Percentiles rank a stretch among this genome's conserved stretches.
These are phyloP conservation scores for Cytospora paraplurivora DNA, from an alignment of 2,329 filamentous ascomycete genomes.

Conservation along the genomic window DNA sequence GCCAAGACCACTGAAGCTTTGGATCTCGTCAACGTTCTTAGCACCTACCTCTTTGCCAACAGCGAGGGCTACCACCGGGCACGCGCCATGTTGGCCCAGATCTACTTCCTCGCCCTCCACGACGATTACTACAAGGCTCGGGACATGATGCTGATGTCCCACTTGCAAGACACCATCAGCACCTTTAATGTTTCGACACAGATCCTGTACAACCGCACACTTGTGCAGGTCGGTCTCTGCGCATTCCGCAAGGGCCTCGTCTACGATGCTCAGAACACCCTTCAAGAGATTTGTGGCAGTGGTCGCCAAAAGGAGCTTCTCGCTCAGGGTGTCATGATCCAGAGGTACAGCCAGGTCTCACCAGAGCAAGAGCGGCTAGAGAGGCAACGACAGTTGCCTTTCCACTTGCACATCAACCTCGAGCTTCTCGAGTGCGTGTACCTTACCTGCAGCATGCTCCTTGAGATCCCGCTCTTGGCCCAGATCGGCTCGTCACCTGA, in stretches of 20 bases:
- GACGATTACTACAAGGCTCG: conserved; percentile 97
- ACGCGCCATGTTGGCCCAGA: conserved; percentile 96
- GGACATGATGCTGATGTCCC: conserved; percentile 99
- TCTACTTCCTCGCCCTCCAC: conserved; percentile 97
- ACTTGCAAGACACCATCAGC: conserved; percentile 94
- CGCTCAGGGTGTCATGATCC: conserved; percentile 97
- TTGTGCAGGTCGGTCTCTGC: conserved; percentile 97
- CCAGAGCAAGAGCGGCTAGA: conserved; percentile 97
- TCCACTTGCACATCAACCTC: conserved; percentile 99
- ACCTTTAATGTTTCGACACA: conserved; percentile 97
- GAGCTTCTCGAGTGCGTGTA: conserved; percentile 98
- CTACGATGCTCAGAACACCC: conserved; percentile 95
- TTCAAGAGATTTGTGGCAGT: conserved; percentile 97
- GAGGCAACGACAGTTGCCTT: conserved; percentile 94
- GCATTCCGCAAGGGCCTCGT: conserved; percentile 96
- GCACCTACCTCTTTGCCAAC: conserved; percentile 91
- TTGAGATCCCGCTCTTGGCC: conserved; percentile 95
- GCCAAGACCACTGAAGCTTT: conserved; percentile 67
- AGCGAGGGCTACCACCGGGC: conserved; percentile 96
- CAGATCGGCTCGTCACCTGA: conserved; percentile 97
- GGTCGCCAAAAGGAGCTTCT: conserved; percentile 97
- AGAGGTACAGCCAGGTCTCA: conserved; percentile 93
- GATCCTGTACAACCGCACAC: conserved; percentile 97
- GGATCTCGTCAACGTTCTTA: conserved; percentile 80
- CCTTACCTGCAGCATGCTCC: conserved; percentile 97